Evolutionary conservation across 306 rosid genomes (phyloP), one percentile per base, ranked within the genome.

Genomic region (Ochetophila trinervis): DNA sequence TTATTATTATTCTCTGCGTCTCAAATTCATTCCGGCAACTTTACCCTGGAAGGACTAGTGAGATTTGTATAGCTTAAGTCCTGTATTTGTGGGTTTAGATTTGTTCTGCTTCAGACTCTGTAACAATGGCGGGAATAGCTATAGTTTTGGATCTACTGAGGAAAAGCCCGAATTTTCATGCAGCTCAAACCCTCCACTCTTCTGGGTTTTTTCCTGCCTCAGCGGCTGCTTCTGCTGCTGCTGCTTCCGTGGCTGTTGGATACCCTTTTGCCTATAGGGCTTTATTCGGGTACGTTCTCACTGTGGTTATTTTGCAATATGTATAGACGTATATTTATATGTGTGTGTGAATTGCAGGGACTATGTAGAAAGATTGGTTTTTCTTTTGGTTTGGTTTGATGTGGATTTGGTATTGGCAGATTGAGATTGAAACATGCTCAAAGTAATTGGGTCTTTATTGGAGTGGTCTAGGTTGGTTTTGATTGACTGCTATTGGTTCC

Each of bases 81-180:
- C 8, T 54, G 21, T 20, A 4, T 27, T 55, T n/a, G 50, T 66
- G 44, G 23, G 54, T 52, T 63, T 58, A 49, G 62, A 73, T 69
- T 78, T 52, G 55, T 24, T 61, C 44, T 60, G 58, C 57, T 48
- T 59, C 44, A 59, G 23, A 60, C 68, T 72, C 75, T 57, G 32
- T 24, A 57, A 55, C 72, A 67, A 93, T 93, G 99, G 88, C 79
- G 72, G 99, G 97, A 74, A 67, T 93, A 72, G 78, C 91, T 59
- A 34, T 84, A 73, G 63, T 87, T 19, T 65, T 84, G 79, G 97
- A 93, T 90, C 90, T 86, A 56, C 73, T 89, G 79, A 82, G 70
- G 77, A 87, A 79, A 69, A 85, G 78, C 42, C 85, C 82, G 65
- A 69, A 55, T 76, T 61, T 74, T 36, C 48, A 37, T 60, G 23